Evolutionary conservation across 805 yeast genomes (phyloP), one percentile per base, ranked within the genome.

Genomic region (Osmozyma mogii): DNA sequence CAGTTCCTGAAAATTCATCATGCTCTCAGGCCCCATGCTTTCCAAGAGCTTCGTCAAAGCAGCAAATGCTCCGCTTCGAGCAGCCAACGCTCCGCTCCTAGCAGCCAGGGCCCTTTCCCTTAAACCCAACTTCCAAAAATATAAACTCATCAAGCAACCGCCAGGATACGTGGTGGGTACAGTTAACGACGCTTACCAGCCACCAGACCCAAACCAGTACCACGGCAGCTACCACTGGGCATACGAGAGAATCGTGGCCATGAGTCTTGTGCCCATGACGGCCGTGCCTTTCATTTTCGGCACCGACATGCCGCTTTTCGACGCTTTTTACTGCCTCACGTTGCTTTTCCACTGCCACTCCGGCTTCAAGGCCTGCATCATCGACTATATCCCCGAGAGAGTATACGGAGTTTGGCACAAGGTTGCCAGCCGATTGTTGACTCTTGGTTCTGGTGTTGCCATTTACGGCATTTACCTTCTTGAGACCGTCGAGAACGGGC

Each of bases 221-320:
- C 88, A 85, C 49, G 96, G 97, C 27, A 82, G 94, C 15, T 70
- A 75, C 54, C 97, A 88, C 65, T 89, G 98, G 98, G 65, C 83
- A n/a, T 77, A 78, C 45, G 98, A 89, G 66, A 74, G 84, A 44
- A 47, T 73, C 4, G 60, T 85, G 20, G 68, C 94, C 3, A 54
- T 79, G 11, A 74, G 78, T 8, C 62, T 88, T 53, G 69, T 85
- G 15, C 98, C 98, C 18, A 61, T 89, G 37, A 68, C 77, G 17
- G 69, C 79, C 22, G 61, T 78, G 14, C 95, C 97, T 14, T 72
- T 87, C 42, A 70, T 80, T 22, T 68, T 80, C 27, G 96, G 95
- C 17, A 72, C 79, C 10, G 70, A 72, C 15, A 57, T 74, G 39
- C 80, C 94, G 9, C 61, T 78, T 14, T 51, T 77, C 19, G 98